phyloP scores from a whole-genome alignment of 2,329 filamentous ascomycete genomes.

The Epichloe bromicola region DNA sequence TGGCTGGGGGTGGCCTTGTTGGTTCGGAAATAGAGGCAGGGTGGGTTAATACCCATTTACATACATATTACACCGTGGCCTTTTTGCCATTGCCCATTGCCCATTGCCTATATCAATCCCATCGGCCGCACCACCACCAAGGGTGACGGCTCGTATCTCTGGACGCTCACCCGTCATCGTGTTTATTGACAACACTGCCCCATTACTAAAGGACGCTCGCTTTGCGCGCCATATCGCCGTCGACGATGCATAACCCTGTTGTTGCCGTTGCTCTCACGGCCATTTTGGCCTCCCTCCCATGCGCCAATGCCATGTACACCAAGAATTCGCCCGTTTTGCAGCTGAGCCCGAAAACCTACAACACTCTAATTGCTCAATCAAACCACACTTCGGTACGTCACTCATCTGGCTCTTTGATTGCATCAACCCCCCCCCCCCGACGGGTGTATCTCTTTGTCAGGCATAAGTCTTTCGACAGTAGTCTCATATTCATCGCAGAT shows the following conservation, averaged over 20 bases:
- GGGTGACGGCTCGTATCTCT: neutral
- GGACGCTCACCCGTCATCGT: neutral
- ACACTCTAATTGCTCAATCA: slow-evolving; percentile 70
- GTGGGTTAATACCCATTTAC: too few species aligned
- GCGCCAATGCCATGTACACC: slow-evolving; percentile 62
- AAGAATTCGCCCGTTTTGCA: slow-evolving; percentile 83
- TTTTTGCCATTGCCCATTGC: slow-evolving; percentile 9
- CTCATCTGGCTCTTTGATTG: neutral
- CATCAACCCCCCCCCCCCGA: neutral
- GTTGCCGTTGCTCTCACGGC: slow-evolving; percentile 34
- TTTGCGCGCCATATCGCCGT: neutral
- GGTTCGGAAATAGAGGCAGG: neutral
- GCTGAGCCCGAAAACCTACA: slow-evolving; percentile 65
- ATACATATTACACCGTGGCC: slow-evolving; percentile 14
- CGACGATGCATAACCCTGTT: slow-evolving; percentile 38
- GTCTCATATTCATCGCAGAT: slow-evolving; percentile 26
- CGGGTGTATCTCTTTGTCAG: neutral
- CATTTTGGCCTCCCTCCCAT: slow-evolving; percentile 52
- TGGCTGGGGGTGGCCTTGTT: neutral
- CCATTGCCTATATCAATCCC: neutral
- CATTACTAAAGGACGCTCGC: neutral
- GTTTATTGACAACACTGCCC: neutral
- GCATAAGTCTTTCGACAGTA: neutral
- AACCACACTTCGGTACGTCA: slow-evolving; percentile 76
- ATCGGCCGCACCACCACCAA: neutral